phyloP scores from a whole-genome alignment of 352 stramenopile species.

The Peronospora destructor region DNA sequence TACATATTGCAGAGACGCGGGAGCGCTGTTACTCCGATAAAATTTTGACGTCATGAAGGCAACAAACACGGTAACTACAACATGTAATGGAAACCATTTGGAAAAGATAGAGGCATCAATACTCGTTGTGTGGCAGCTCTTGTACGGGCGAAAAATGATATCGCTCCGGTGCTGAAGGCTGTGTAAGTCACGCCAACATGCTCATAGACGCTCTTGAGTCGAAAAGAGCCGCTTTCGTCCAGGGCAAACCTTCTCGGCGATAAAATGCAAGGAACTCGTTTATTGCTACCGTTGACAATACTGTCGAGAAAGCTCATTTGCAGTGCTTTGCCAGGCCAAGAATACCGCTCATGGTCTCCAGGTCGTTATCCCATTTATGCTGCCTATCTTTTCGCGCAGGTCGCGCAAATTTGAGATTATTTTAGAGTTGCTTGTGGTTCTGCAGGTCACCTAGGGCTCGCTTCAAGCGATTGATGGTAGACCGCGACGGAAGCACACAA shows the following conservation, averaged over 20 bases:
- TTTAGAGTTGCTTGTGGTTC: slow-evolving; percentile 49
- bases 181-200: slow-evolving; percentile 38
- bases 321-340: slow-evolving; percentile 67
- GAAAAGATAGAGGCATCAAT: background rate
- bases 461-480: slow-evolving; percentile 27
- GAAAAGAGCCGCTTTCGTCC: slow-evolving; percentile 39
- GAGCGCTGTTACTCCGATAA: slow-evolving; percentile 36
- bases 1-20: slow-evolving; percentile 44
- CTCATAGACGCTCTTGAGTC: no score
- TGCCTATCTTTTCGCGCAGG: slow-evolving; percentile 67
- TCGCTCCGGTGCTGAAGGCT: slow-evolving; percentile 44
- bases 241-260: slow-evolving; percentile 67
- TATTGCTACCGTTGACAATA: slow-evolving; percentile 16
- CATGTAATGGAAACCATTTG: background rate
- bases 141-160: slow-evolving; percentile 63
- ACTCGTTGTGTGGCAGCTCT: slow-evolving; percentile 43
- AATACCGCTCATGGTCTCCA: no score
- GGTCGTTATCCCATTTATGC: slow-evolving; percentile 70
- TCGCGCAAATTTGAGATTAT: slow-evolving; percentile 50
- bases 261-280: slow-evolving; percentile 32
- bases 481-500: slow-evolving; percentile 36
- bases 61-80: slow-evolving; percentile 9
- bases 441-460: slow-evolving; percentile 64
- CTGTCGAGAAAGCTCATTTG: slow-evolving; percentile 30
- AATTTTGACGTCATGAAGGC: slow-evolving; percentile 45